Conservation (phyloP, 352 stramenopile species). For the Globisporangium cederbergense region DNA sequence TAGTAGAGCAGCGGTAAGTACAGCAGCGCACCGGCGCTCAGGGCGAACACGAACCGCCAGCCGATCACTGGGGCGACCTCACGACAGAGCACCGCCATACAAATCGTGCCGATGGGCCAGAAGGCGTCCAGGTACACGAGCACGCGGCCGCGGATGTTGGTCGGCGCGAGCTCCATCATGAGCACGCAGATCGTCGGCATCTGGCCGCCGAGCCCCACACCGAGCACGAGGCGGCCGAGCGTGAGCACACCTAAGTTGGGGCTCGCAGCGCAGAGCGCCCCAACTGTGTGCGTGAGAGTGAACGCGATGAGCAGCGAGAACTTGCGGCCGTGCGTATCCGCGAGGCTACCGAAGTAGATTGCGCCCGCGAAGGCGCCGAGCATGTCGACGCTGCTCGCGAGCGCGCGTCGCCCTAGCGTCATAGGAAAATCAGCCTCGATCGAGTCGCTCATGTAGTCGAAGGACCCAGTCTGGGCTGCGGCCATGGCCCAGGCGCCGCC, state of each 20-base stretch:
- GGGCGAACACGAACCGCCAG: conserved; percentile 21
- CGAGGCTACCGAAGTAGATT: conserved; percentile 41
- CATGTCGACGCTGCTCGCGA: conserved; percentile 11
- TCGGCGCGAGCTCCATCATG: conserved; percentile 53
- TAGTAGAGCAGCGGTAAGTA: conserved; percentile 25
- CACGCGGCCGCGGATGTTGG: conserved; percentile 42
- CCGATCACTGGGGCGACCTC: conserved; percentile 16
- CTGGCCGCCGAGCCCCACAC: conserved; percentile 47
- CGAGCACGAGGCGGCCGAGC: conserved; percentile 30
- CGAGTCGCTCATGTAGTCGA: neutral
- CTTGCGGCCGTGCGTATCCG: conserved; percentile 46
- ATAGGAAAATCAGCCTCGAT: neutral
- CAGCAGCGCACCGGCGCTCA: conserved; percentile 7
- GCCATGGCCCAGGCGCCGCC: neutral
- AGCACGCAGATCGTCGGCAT: conserved; percentile 38
- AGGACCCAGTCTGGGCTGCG: neutral
- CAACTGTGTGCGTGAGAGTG: conserved; percentile 29
- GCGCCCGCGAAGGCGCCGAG: conserved; percentile 34
- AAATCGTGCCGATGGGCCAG: conserved; percentile 31
- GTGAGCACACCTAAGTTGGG: conserved; percentile 29
- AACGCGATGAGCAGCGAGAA: conserved; percentile 33
- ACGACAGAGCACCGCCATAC: conserved; percentile 32
- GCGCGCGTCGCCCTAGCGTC: neutral
- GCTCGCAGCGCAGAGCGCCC: conserved; percentile 29
- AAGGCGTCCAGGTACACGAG: conserved; percentile 35